Evolutionary conservation across 305 asterid genomes (phyloP).

Genomic region (Rubia tinctorum): DNA sequence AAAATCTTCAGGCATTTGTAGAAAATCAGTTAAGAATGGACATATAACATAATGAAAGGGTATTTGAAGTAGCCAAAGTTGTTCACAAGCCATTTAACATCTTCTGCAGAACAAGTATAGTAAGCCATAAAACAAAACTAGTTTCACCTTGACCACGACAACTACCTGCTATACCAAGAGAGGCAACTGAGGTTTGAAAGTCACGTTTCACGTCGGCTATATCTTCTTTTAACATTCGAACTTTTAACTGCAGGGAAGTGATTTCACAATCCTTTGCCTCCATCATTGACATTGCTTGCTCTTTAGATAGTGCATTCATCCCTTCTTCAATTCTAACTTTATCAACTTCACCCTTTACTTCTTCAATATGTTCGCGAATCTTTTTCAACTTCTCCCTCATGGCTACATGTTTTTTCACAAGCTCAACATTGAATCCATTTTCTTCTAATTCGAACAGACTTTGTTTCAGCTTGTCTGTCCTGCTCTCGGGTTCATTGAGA

Average conservation of each 20-base stretch:
- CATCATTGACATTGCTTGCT: neutral
- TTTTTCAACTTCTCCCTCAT: neutral
- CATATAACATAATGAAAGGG: neutral
- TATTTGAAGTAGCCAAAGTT: neutral
- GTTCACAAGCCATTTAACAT: neutral
- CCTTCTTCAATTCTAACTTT: neutral
- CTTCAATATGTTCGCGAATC: neutral
- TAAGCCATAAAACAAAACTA: too few species aligned
- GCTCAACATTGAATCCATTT: too few species aligned
- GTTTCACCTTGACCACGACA: neutral
- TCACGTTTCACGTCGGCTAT: slow-evolving; percentile 12
- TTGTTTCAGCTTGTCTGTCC: slow-evolving; percentile 42
- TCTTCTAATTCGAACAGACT: slow-evolving; percentile 38
- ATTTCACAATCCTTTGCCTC: neutral
- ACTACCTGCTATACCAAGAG: neutral
- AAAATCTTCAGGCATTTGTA: too few species aligned
- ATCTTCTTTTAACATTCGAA: neutral
- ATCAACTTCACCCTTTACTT: neutral
- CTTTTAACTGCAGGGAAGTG: neutral
- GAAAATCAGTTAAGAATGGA: neutral
- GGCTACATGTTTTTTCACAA: too few species aligned
- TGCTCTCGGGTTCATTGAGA: slow-evolving; percentile 35
- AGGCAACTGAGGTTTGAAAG: slow-evolving; percentile 28
- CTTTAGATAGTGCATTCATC: neutral
- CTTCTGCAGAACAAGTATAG: neutral